phyloP scores from a whole-genome alignment of 139 green algal species.

The Auxenochlorella pyrenoidosa region DNA sequence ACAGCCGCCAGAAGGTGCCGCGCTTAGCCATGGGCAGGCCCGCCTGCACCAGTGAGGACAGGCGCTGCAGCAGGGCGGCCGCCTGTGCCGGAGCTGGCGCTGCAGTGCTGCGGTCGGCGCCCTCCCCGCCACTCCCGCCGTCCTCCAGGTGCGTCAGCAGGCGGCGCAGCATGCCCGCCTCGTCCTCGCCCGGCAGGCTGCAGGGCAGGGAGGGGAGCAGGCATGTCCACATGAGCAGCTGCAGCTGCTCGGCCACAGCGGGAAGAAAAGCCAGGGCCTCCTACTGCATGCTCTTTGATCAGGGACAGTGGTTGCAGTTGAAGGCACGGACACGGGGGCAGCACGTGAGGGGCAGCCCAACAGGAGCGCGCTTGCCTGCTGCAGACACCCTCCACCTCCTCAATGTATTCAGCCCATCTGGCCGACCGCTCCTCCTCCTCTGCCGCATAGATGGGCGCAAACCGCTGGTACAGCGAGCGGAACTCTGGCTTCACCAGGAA shows the following conservation, averaged over 20 bases:
- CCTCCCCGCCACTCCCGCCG: background rate
- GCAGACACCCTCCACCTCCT: background rate
- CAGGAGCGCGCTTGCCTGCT: background rate
- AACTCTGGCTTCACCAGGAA: constrained; percentile 53
- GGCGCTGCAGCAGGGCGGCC: constrained; percentile 43
- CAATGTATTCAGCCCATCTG: constrained; percentile 52
- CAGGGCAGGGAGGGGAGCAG: background rate
- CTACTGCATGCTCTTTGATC: background rate
- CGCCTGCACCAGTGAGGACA: constrained; percentile 61
- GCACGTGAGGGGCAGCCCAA: background rate
- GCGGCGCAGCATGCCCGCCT: background rate
- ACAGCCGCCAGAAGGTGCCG: constrained; percentile 65
- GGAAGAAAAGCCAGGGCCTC: background rate
- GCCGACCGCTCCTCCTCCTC: constrained; percentile 69
- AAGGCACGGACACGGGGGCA: too few species aligned
- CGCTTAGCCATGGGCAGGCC: constrained; percentile 59
- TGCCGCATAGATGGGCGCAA: constrained; percentile 57
- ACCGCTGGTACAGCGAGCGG: constrained; percentile 47
- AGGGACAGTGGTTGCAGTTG: background rate
- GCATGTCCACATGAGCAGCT: background rate
- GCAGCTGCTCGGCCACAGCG: background rate
- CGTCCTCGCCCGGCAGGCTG: background rate
- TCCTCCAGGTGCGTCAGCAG: background rate
- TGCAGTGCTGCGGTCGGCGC: too few species aligned
- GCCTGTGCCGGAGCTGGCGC: background rate